Percentiles rank a stretch among this genome's conserved stretches.
Conservation (phyloP, 2,329 filamentous ascomycete genomes). For the Penicillium glabrum region DNA sequence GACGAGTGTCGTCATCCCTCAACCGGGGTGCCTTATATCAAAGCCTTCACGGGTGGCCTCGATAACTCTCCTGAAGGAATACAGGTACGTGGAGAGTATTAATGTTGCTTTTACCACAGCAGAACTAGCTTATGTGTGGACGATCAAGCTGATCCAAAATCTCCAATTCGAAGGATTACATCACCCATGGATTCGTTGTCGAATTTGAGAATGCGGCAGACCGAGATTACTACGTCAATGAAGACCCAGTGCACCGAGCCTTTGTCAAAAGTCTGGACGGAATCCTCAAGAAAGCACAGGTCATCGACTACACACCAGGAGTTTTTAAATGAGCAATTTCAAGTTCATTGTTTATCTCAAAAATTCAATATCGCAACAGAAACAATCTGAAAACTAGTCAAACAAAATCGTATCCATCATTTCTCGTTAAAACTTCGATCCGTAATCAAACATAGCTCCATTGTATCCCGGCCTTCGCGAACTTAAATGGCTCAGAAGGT, state of each 20-base stretch:
- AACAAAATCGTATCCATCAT: not conserved
- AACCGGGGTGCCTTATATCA: no score
- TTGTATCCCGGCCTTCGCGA: not conserved
- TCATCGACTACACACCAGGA: conserved; percentile 34
- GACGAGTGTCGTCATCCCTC: no score
- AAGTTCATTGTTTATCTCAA: not conserved
- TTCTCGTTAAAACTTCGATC: not conserved
- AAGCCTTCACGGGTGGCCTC: conserved; percentile 56
- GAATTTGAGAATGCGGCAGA: conserved; percentile 66
- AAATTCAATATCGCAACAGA: not conserved
- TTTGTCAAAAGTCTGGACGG: conserved; percentile 53
- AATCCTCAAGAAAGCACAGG: conserved; percentile 36
- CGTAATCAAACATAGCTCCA: not conserved
- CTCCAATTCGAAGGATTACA: conserved; percentile 50
- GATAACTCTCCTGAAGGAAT: conserved; percentile 63
- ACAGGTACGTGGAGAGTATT: conserved; percentile 57
- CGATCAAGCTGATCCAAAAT: not conserved
- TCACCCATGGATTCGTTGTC: conserved; percentile 68
- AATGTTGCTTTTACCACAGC: no score
- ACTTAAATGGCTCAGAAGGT: not conserved
- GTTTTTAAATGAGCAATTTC: conserved; percentile 4
- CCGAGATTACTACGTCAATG: conserved; percentile 65
- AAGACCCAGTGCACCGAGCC: conserved; percentile 63
- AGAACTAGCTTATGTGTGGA: not conserved
- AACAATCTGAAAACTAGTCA: not conserved